Conservation (phyloP, 1,284 basidiomycete genomes). For the Phellopilus nigrolimitatus region DNA sequence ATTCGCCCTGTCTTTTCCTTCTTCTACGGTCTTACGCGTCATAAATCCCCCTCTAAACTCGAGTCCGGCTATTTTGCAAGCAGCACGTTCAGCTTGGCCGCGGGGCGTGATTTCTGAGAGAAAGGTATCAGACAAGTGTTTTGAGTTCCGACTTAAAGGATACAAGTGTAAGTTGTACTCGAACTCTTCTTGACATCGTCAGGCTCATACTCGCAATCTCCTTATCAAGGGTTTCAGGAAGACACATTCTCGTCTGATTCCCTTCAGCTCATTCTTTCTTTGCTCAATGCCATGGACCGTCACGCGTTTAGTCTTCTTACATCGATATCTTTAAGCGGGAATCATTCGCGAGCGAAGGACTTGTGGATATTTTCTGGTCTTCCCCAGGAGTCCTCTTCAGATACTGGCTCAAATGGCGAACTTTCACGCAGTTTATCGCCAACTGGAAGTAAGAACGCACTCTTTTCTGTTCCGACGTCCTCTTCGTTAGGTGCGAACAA, state of each 20-base stretch:
- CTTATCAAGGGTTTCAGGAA: conserved; percentile 64
- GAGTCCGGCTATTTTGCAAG: conserved; percentile 72
- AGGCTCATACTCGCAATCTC: conserved; percentile 18
- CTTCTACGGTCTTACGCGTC: conserved; percentile 61
- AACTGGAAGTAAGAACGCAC: conserved; percentile 22
- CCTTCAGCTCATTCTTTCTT: conserved; percentile 63
- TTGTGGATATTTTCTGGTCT: conserved; percentile 73
- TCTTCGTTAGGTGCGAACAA: conserved; percentile 26
- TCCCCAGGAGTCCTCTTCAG: conserved; percentile 27
- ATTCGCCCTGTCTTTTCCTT: conserved; percentile 71
- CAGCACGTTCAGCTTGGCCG: conserved; percentile 74
- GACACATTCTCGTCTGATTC: conserved; percentile 75
- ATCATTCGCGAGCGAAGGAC: conserved; percentile 68
- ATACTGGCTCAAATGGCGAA: conserved; percentile 30
- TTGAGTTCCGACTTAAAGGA: conserved; percentile 76
- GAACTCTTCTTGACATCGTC: conserved; percentile 4
- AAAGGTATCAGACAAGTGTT: conserved; percentile 64
- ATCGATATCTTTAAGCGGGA: conserved; percentile 58
- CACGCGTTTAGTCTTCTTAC: conserved; percentile 65
- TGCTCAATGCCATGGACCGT: conserved; percentile 61
- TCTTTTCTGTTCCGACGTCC: conserved; percentile 28
- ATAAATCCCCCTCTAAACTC: conserved; percentile 66
- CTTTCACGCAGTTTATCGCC: conserved; percentile 8
- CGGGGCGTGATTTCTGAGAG: conserved; percentile 72
- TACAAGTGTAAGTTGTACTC: conserved; percentile 57